Base-by-base conservation (phyloP, 768 basidiomycete genomes). In the Xerocomus potaroensis region DNA sequence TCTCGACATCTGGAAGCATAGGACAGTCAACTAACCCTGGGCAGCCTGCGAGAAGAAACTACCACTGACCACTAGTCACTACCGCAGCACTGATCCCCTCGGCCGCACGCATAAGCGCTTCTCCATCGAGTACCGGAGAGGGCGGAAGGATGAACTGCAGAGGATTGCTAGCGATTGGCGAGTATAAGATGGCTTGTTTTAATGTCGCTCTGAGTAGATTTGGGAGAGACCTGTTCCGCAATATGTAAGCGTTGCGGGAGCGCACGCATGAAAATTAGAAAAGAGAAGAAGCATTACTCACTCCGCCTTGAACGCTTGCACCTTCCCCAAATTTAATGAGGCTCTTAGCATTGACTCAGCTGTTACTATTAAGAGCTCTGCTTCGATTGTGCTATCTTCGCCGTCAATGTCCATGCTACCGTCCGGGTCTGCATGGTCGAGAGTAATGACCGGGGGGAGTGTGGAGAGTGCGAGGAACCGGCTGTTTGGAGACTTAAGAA, bases 151-250 rank as follows among this genome's bases (percentile, higher is more conserved):
- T 83, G 58, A 91, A 91, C 37, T 82, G 77, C 9, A 91, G 63
- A 9, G 88, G 89, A 57, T 91, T 91, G 77, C 88, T 76, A 19
- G 81, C 72, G 54, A 81, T 70, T 22, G 84, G 75, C 11, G 85
- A 85, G 59, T 89, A 90, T 27, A 90, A 60, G 51, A 91, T 88
- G 10, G 87, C 88, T 59, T 91, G 87, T 36, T 80, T 86, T 81
- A 91, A 83, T 21, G 80, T 86, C 8, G 84, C 82, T 64, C 84
- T 84, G 60, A 90, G 78, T 21, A 91, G 69, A 47, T 77, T 77
- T 3, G 84, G 80, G 34, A 64, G 63, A 70, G 77, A 49, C 81
- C 88, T 46, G 73, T 79, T 42, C 82, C 85, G 45, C 12, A 45
- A 38, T 9, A 42, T 42, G 43, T 49, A 37, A 48, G 19, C 43